These are phyloP conservation scores for Chalaropsis ovoidea DNA, from an alignment of 2,329 filamentous ascomycete species.

Conservation along the genomic window DNA sequence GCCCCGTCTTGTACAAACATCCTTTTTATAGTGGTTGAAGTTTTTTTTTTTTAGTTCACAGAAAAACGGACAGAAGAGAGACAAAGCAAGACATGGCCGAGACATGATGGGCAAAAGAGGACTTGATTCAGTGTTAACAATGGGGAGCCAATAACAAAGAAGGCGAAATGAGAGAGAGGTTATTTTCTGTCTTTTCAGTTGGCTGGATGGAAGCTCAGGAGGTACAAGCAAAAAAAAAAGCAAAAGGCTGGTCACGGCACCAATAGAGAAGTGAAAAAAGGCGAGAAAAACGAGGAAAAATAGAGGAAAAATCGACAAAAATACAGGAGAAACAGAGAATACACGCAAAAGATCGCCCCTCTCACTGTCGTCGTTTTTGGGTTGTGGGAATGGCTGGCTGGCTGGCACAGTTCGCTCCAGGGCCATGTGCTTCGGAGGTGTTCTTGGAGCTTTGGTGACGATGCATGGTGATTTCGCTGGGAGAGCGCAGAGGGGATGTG, in stretches of 20 bases:
- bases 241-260: neutral
- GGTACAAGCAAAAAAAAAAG: neutral
- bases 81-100: neutral
- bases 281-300: slow-evolving; percentile 1
- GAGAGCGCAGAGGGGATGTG: neutral
- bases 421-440: neutral
- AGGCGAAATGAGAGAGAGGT: neutral
- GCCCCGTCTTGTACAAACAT: slow-evolving; percentile 2
- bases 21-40: neutral
- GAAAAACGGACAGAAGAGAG: neutral
- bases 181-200: neutral
- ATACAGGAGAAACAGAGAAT: neutral
- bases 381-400: neutral
- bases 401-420: neutral
- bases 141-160: neutral
- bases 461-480: neutral
- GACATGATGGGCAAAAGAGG: neutral
- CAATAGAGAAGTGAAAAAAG: neutral
- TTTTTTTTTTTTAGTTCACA: neutral
- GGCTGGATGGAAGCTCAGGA: neutral
- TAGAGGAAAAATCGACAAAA: neutral
- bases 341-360: neutral
- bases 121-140: neutral
- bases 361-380: neutral
- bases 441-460: neutral